Base-by-base conservation (phyloP, 139 green algal genomes). In the Micromonas pusilla region DNA sequence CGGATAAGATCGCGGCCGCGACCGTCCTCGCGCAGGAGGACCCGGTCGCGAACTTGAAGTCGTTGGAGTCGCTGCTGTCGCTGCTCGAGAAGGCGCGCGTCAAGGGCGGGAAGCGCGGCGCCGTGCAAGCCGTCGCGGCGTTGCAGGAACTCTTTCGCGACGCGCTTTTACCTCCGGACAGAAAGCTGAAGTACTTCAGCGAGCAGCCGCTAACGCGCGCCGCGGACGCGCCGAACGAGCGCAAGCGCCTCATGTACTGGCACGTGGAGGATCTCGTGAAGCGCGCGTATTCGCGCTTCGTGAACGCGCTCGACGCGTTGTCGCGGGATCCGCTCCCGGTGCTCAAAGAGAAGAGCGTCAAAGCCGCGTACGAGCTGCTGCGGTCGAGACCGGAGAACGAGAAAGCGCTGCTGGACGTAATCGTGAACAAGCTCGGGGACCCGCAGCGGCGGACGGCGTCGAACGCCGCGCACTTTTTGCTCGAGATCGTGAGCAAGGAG, bases 361-460 rank as follows among this genome's bases (percentile, higher is more conserved):
- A 83, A 64, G 57, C 76, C 30, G 38, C 64, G 52, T 82, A 52
- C 34, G 62, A 23, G 13, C 31, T 83, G 62, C 76, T 83, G 2
- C 62, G 36, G 9, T n/a, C 28, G 9, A 83, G 81, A 60, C 79
- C 79, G 6, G 79, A 83, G 33, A 28, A 77, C 20, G 79, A 83
- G 66, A 23, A 30, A 6, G 34, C 36, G 30, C 36, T 83, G 73
- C 77, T 83, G n/a, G 54, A n/a, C 21, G 45, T 83, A 2, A n/a
- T 83, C 6, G 64, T 81, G 5, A 83, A 83, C 79, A 83, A 83
- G 62, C 52, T 81, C 1, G 79, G 79, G 9, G 79, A 83, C 57
- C 68, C 74, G 21, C 25, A 67, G 20, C 30, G 74, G 2, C 54
- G 64, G 60, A 45, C 52, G 25, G 79, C 79, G 20, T 82, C 73